Conservation (phyloP, 2,329 filamentous ascomycete species). For the Plenodomus biglobosus region DNA sequence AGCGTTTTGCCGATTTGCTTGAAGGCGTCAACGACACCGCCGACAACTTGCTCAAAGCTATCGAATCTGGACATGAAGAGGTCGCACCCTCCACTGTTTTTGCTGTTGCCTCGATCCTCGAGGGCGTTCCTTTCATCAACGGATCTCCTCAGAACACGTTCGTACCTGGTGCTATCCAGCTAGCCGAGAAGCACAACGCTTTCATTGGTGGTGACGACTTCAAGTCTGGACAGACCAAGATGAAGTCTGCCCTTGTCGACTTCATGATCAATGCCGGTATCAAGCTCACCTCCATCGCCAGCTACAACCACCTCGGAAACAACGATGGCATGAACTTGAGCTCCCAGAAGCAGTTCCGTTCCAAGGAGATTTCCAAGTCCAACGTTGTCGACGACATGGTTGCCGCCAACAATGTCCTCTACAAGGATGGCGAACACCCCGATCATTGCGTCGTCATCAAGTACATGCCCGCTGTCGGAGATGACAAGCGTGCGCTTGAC, state of each 20-base stretch:
- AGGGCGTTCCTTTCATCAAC: conserved; percentile 94
- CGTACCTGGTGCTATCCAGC: conserved; percentile 85
- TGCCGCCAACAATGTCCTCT: conserved; percentile 87
- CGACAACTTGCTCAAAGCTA: conserved; percentile 86
- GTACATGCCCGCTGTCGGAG: conserved; percentile 98
- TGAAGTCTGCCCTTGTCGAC: conserved; percentile 98
- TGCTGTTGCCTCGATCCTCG: conserved; percentile 89
- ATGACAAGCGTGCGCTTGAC: conserved; percentile 98
- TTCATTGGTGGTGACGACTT: conserved; percentile 99
- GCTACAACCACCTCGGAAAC: conserved; percentile 99
- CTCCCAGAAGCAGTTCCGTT: conserved; percentile 97
- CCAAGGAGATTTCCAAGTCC: conserved; percentile 99
- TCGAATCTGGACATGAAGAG: conserved; percentile 83
- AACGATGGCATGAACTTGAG: conserved; percentile 99
- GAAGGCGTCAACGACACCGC: conserved; percentile 94
- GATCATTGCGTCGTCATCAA: conserved; percentile 99
- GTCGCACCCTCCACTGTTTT: conserved; percentile 96
- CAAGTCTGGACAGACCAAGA: conserved; percentile 99
- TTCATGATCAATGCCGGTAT: conserved; percentile 98
- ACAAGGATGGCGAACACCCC: conserved; percentile 89
- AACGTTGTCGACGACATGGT: conserved; percentile 99
- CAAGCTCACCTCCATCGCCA: conserved; percentile 97
- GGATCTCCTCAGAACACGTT: conserved; percentile 99
- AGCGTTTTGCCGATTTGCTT: conserved; percentile 88
- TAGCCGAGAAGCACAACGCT: conserved; percentile 81